Conservation (phyloP, 768 basidiomycete genomes). For the Gautieria morchelliformis region DNA sequence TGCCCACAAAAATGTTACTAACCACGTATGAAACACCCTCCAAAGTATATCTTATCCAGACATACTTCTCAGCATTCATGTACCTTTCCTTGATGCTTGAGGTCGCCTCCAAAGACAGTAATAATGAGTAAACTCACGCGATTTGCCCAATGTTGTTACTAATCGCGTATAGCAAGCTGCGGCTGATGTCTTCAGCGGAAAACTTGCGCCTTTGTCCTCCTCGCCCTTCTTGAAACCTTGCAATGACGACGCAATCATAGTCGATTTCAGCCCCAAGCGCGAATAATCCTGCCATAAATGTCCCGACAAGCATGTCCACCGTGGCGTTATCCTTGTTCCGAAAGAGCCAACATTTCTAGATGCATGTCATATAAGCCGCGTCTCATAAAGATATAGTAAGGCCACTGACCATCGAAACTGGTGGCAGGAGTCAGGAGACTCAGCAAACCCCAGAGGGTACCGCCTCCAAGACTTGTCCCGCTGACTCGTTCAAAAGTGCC, state of each 20-base stretch:
- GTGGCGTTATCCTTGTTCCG: slow-evolving; percentile 89
- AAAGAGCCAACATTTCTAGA: slow-evolving; percentile 90
- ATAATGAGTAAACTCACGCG: slow-evolving; percentile 58
- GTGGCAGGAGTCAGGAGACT: slow-evolving; percentile 92
- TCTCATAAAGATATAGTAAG: background rate
- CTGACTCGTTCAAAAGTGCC: slow-evolving; percentile 94
- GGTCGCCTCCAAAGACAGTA: background rate
- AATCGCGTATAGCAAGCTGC: slow-evolving; percentile 88
- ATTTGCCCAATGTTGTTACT: slow-evolving; percentile 99
- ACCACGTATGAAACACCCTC: slow-evolving; percentile 98
- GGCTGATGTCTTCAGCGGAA: slow-evolving; percentile 87
- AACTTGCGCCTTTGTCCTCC: slow-evolving; percentile 66
- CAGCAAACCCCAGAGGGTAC: slow-evolving; percentile 93
- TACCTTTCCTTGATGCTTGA: slow-evolving; percentile 43
- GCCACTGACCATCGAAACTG: slow-evolving; percentile 80
- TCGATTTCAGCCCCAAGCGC: slow-evolving; percentile 92
- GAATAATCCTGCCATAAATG: slow-evolving; percentile 97
- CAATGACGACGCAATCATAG: slow-evolving; percentile 98
- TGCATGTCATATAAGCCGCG: background rate
- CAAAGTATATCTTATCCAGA: slow-evolving; percentile 95
- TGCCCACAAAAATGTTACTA: slow-evolving; percentile 14
- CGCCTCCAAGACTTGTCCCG: slow-evolving; percentile 94
- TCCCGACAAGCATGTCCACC: slow-evolving; percentile 98
- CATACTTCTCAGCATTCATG: slow-evolving; percentile 99
- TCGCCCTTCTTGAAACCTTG: slow-evolving; percentile 86